Evolutionary conservation across 768 basidiomycete species (phyloP).

Genomic region (Phaeotremella fagi): DNA sequence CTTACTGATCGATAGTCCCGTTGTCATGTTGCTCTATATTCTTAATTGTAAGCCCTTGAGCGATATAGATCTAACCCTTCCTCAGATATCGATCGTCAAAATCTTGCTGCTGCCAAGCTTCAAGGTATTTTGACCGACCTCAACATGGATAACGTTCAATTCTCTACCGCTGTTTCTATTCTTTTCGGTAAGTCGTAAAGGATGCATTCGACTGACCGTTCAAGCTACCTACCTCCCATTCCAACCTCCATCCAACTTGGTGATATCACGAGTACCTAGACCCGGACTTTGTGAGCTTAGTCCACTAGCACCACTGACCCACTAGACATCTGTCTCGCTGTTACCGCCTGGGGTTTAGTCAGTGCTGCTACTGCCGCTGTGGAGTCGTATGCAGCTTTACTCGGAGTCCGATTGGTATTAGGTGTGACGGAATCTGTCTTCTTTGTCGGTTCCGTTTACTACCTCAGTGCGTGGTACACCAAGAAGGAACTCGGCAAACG

Average conservation of each 20-base stretch:
- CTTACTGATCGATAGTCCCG: too few species aligned
- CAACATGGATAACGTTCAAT: constrained; percentile 35
- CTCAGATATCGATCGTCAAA: constrained; percentile 34
- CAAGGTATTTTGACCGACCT: constrained; percentile 40
- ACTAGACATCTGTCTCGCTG: constrained; percentile 25
- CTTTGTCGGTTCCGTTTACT: constrained; percentile 40
- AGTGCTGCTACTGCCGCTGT: constrained; percentile 28
- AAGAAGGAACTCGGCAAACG: constrained; percentile 35
- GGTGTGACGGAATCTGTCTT: constrained; percentile 26
- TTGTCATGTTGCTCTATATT: too few species aligned
- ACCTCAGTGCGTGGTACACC: constrained; percentile 33
- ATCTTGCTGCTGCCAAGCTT: constrained; percentile 39
- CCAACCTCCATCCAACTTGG: constrained; percentile 39
- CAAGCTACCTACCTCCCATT: constrained; percentile 28
- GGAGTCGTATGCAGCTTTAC: constrained; percentile 16
- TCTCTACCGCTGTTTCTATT: constrained; percentile 35
- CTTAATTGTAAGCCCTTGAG: constrained; percentile 17
- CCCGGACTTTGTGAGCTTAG: constrained; percentile 34
- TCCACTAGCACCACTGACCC: too few species aligned
- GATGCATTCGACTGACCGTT: too few species aligned
- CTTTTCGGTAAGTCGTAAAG: constrained; percentile 36
- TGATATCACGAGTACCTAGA: constrained; percentile 27
- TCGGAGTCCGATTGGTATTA: constrained; percentile 21
- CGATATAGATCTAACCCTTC: constrained; percentile 35
- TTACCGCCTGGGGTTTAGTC: constrained; percentile 27